Evolutionary conservation across 1,284 basidiomycete species (phyloP).

Genomic region (Sporisorium graminicola): DNA sequence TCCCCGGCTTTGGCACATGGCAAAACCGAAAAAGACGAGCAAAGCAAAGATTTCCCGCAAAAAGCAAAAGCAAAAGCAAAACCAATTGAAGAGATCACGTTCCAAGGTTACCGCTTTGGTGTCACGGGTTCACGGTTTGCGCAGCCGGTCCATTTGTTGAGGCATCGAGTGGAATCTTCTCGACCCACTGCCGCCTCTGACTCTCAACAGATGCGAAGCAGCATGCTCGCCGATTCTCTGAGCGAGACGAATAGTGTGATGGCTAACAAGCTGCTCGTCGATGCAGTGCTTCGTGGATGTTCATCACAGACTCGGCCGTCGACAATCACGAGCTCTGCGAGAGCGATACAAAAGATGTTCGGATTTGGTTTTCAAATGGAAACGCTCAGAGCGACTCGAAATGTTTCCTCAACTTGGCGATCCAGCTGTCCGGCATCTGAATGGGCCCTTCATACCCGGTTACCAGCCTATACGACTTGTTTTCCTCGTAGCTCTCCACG

Average conservation of each 20-base stretch:
- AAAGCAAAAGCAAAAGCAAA: neutral
- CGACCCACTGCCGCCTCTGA: neutral
- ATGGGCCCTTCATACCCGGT: constrained; percentile 62
- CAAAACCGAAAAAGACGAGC: neutral
- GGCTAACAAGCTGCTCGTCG: neutral
- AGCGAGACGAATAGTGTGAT: no score
- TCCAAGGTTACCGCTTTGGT: neutral
- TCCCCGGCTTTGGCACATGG: no score
- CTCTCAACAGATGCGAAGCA: no score
- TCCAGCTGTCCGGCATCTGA: constrained; percentile 52
- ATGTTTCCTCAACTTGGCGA: constrained; percentile 30
- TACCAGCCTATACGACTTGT: constrained; percentile 62
- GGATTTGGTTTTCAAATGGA: no score
- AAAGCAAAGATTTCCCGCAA: neutral
- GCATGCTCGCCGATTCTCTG: no score
- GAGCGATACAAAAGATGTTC: no score
- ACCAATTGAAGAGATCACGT: neutral
- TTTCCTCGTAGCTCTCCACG: constrained; percentile 61
- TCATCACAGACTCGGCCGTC: neutral
- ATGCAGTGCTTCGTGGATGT: neutral
- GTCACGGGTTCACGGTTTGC: no score
- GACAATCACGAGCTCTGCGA: neutral
- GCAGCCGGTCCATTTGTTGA: no score
- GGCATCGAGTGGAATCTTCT: neutral
- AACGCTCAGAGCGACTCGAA: constrained; percentile 30